Evolutionary conservation across 495 filamentous ascomycete species (phyloP).

Genomic region (Podospora comata): DNA sequence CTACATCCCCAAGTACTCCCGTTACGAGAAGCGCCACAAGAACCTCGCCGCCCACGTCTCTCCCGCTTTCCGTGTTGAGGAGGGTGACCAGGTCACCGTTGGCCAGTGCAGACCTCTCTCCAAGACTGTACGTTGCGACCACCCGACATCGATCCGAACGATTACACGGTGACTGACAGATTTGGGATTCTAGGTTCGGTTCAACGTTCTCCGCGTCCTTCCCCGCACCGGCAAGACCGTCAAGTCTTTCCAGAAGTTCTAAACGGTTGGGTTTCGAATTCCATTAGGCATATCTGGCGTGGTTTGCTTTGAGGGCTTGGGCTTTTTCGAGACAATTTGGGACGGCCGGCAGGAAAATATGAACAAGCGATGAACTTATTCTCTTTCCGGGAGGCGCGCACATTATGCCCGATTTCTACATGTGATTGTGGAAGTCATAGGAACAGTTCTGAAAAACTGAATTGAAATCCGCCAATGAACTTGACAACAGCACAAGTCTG

Average conservation of each 20-base stretch:
- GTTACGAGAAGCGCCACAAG: constrained; percentile 99
- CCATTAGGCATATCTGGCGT: constrained; percentile 52
- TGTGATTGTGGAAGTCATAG: constrained; percentile 37
- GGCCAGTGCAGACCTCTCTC: constrained; percentile 96
- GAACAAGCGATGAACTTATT: constrained; percentile 31
- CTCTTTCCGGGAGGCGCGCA: constrained; percentile 23
- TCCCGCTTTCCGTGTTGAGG: constrained; percentile 99
- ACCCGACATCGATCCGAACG: constrained; percentile 2
- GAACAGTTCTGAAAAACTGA: constrained; percentile 42
- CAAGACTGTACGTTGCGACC: constrained; percentile 81
- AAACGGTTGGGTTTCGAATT: constrained; percentile 42
- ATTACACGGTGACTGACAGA: constrained; percentile 15
- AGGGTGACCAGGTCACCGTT: constrained; percentile 98
- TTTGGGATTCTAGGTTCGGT: constrained; percentile 68
- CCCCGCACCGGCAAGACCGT: constrained; percentile 94
- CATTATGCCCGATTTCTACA: constrained; percentile 21
- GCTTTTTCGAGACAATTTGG: constrained; percentile 43
- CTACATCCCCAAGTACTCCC: constrained; percentile 96
- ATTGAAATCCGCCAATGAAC: constrained; percentile 38
- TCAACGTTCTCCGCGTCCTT: constrained; percentile 97
- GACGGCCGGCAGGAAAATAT: constrained; percentile 43
- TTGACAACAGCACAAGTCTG: constrained; percentile 21
- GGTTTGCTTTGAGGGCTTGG: constrained; percentile 50
- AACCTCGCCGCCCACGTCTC: constrained; percentile 98
- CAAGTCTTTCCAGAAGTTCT: constrained; percentile 98